Evolutionary conservation across 768 basidiomycete genomes (phyloP).

Genomic region (Lactarius trivialis): DNA sequence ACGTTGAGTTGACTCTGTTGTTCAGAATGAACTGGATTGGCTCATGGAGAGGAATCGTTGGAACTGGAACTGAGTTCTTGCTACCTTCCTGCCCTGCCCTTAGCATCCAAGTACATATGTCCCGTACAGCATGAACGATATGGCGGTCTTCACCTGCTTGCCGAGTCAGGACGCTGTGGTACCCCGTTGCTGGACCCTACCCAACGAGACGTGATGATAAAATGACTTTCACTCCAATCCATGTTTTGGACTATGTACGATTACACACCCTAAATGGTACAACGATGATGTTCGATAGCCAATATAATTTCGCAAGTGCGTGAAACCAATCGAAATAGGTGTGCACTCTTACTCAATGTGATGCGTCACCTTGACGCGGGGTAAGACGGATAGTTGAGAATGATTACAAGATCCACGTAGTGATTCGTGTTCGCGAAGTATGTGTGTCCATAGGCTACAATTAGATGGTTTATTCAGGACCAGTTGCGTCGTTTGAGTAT

Average conservation of each 20-base stretch:
- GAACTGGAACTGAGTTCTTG: conserved; percentile 8
- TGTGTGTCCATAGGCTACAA: background rate
- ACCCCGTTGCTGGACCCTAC: background rate
- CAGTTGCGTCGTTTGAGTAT: conserved; percentile 18
- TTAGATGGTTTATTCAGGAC: conserved; percentile 1
- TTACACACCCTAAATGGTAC: conserved; percentile 1
- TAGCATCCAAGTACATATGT: background rate
- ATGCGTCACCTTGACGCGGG: background rate
- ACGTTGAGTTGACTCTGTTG: background rate
- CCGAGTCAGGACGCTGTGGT: background rate
- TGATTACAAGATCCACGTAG: conserved; percentile 2
- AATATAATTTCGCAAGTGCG: background rate
- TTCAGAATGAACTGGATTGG: conserved; percentile 13
- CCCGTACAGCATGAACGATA: background rate
- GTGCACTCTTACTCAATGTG: background rate
- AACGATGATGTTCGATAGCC: background rate
- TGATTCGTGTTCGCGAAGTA: conserved; percentile 2
- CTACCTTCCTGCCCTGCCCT: too few relatives aligned
- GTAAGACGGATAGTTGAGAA: background rate
- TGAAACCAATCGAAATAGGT: background rate
- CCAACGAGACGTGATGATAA: background rate
- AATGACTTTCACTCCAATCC: background rate
- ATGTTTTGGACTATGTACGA: conserved; percentile 9
- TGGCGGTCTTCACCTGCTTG: background rate
- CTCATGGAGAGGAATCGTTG: conserved; percentile 14